Evolutionary conservation across 495 filamentous ascomycete species (phyloP), one percentile per base, ranked within the genome.

Genomic region (Penicillium simplicissimum): DNA sequence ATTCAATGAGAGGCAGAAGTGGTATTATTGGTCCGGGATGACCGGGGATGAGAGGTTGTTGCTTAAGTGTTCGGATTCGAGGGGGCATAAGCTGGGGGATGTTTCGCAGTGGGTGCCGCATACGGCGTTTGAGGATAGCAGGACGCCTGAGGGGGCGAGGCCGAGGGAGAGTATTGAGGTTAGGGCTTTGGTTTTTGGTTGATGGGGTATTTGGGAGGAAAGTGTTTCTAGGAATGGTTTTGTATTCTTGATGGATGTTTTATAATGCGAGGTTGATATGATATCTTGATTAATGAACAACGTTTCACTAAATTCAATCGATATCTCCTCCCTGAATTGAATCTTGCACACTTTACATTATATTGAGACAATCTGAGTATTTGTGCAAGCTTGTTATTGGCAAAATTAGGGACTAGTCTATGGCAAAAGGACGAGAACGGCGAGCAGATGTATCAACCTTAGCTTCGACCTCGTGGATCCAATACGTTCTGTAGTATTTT

Each of bases 111-210:
- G 90, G 64, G 84, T 90, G 56, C 88, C 92, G 37, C 92, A 97
- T 81, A 86, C 87, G 13, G 92, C 92, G 28, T 97, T 97, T 79
- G 76, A 77, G 56, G 88, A 96, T 75, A 85, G 86, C 33, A 79
- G 85, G 66, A 90, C 87, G 15, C 79, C 82, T 31, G 74, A 79
- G 34, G 88, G 82, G 25, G 86, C 81, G 14, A 80, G 80, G 67
- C 75, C 75, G 17, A 80, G 88, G 69, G 90, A 95, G 82, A 96
- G 91, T 72, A 94, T 97, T 73, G 91, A 96, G 73, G 89, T 96
- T 17, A 81, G 91, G 69, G 88, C 91, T 17, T 79, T 96, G 74
- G 87, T 96, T 11, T 93, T 96, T 82, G 91, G 91, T 0, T 90
- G 64, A 79, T 58, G 11, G 21, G 33, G 38, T 6, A 6, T 52